Percentiles rank a stretch among this genome's conserved stretches.
phyloP scores from a whole-genome alignment of 768 basidiomycete species.

The Cystofilobasidium macerans region DNA sequence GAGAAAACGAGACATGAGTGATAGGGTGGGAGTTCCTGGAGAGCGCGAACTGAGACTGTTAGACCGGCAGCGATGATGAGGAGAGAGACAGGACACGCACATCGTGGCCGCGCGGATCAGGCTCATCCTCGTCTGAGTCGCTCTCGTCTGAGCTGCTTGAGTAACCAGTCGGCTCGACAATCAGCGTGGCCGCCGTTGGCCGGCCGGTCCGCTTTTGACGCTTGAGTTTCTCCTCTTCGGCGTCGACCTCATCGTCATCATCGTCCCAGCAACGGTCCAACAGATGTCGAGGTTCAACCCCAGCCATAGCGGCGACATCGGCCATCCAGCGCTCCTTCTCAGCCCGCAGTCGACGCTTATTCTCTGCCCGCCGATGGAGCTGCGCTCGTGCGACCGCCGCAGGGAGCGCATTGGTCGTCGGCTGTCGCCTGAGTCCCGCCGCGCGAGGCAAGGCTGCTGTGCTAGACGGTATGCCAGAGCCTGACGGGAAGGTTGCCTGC shows the following conservation, averaged over 20 bases:
- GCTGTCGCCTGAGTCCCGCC: not conserved
- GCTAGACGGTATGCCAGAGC: not conserved
- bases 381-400: constrained; percentile 22
- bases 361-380: constrained; percentile 10
- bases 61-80: not conserved
- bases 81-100: not conserved
- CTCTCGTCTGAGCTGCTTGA: constrained; percentile 43
- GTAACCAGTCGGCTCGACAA: constrained; percentile 56
- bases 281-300: not conserved
- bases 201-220: constrained; percentile 4
- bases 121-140: constrained; percentile 43
- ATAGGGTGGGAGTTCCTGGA: constrained; percentile 47
- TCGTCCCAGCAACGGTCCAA: constrained; percentile 14
- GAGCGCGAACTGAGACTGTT: not conserved
- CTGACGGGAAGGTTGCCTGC: not conserved
- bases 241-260: constrained; percentile 6
- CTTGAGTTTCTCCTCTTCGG: constrained; percentile 13
- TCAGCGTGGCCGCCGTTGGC: constrained; percentile 27
- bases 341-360: constrained; percentile 4
- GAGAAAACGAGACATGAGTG: constrained; percentile 90
- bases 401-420: not conserved
- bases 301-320: constrained; percentile 1
- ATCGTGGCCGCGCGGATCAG: constrained; percentile 32
- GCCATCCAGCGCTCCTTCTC: constrained; percentile 25
- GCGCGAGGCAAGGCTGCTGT: not conserved